A percentile compares a stretch with the other conserved stretches of the same genome.
phyloP scores from a whole-genome alignment of 2,329 filamentous ascomycete genomes.

The Ophiocordyceps robertsii region DNA sequence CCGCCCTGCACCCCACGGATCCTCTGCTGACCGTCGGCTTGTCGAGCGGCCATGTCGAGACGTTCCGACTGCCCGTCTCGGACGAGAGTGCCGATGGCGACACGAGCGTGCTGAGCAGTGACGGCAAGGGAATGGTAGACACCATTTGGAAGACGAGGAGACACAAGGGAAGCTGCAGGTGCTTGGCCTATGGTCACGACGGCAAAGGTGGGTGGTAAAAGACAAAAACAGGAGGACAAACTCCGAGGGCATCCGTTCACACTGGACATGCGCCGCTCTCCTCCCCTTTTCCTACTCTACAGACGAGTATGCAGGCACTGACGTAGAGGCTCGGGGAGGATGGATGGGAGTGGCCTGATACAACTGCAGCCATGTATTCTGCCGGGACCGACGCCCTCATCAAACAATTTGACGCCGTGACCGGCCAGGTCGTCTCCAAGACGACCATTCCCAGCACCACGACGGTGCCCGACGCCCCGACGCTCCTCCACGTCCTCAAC shows the following conservation, averaged over 20 bases:
- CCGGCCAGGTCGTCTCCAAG: slow-evolving; percentile 65
- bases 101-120: slow-evolving; percentile 35
- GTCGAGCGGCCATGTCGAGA: slow-evolving; percentile 73
- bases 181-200: slow-evolving; percentile 65
- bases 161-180: slow-evolving; percentile 89
- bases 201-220: slow-evolving; percentile 55
- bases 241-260: too few relatives aligned
- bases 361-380: slow-evolving; percentile 40
- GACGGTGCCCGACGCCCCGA: slow-evolving; percentile 54
- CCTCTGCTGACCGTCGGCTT: slow-evolving; percentile 80
- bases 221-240: too few relatives aligned
- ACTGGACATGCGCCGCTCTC: too few relatives aligned
- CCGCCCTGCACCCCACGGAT: slow-evolving; percentile 72
- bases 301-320: slow-evolving; percentile 12
- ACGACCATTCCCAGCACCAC: slow-evolving; percentile 55
- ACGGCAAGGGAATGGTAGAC: slow-evolving; percentile 64
- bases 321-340: slow-evolving; percentile 2
- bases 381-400: slow-evolving; percentile 47
- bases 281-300: too few relatives aligned
- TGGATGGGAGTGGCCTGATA: background rate
- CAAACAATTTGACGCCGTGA: slow-evolving; percentile 42
- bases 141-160: slow-evolving; percentile 75
- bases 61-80: slow-evolving; percentile 58
- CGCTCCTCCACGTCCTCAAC: slow-evolving; percentile 69
- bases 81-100: slow-evolving; percentile 41